Percentiles rank a stretch among this genome's conserved stretches.
These are phyloP conservation scores for Pseudopithomyces chartarum DNA, from an alignment of 2,329 filamentous ascomycete genomes.

Conservation along the genomic window DNA sequence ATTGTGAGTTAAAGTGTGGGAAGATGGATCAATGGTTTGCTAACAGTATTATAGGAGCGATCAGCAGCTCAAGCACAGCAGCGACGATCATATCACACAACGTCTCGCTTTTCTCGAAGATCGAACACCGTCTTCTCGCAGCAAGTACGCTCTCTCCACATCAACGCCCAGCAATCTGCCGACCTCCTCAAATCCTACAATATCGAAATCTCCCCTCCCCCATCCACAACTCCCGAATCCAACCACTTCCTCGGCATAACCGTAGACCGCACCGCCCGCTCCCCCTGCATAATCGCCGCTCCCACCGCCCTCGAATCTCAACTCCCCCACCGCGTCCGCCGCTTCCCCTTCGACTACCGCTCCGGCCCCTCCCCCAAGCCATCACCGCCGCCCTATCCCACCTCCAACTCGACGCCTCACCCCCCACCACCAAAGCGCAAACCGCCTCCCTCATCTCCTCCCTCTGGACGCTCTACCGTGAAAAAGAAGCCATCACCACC, in stretches of 20 bases:
- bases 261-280: constrained; percentile 66
- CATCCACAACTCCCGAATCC: constrained; percentile 29
- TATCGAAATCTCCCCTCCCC: constrained; percentile 53
- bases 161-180: constrained; percentile 60
- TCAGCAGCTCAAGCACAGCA: constrained; percentile 49
- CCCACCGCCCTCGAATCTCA: constrained; percentile 52
- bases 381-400: constrained; percentile 55
- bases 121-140: constrained; percentile 15
- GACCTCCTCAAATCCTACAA: constrained; percentile 60
- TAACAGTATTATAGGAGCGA: constrained; percentile 30
- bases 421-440: constrained; percentile 50
- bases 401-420: constrained; percentile 57
- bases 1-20: constrained; percentile 32
- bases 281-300: constrained; percentile 68
- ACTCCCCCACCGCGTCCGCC: constrained; percentile 52
- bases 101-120: constrained; percentile 25
- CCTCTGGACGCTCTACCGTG: constrained; percentile 64
- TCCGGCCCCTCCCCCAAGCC: constrained; percentile 45
- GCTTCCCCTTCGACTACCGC: constrained; percentile 67
- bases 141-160: constrained; percentile 60
- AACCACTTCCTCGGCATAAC: constrained; percentile 65
- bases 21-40: neutral
- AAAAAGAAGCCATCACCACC: constrained; percentile 69
- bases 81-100: constrained; percentile 54
- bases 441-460: constrained; percentile 57